phyloP scores from a whole-genome alignment of 306 rosid species.

The Begonia peltatifolia region DNA sequence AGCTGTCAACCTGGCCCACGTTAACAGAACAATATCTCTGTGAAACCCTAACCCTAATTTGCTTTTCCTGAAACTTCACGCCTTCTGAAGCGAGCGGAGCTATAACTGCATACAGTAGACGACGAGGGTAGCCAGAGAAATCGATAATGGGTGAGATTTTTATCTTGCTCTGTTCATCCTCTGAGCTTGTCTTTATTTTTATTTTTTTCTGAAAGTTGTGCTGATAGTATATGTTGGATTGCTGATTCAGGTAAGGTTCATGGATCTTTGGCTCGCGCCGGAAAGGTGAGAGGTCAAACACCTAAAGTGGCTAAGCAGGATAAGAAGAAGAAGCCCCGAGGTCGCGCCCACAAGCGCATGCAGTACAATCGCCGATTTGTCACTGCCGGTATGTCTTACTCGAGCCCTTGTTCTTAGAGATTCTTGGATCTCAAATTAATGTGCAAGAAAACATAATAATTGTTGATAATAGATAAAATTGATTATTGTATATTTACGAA shows the following conservation, averaged over 20 bases:
- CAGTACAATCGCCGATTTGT: constrained; percentile 48
- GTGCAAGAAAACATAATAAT: too few relatives aligned
- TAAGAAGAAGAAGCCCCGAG: constrained; percentile 51
- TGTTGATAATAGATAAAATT: too few relatives aligned
- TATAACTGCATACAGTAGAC: not conserved
- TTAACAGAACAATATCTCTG: not conserved
- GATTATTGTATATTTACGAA: too few relatives aligned
- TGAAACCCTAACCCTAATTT: not conserved
- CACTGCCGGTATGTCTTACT: constrained; percentile 22
- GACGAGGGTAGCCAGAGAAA: not conserved
- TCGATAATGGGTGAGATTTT: constrained; percentile 4
- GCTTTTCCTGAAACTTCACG: not conserved
- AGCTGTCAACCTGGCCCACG: too few relatives aligned
- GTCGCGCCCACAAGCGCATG: constrained; percentile 45
- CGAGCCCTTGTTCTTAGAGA: not conserved
- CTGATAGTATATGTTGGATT: not conserved
- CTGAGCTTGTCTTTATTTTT: not conserved
- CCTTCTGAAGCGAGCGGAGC: not conserved
- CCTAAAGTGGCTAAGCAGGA: constrained; percentile 49
- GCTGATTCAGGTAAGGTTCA: constrained; percentile 39
- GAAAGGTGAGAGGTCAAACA: constrained; percentile 50
- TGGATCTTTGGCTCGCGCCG: constrained; percentile 52
- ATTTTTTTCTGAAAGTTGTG: too few relatives aligned
- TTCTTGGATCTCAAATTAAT: too few relatives aligned
- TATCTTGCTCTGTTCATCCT: not conserved